Percentiles rank a stretch among this genome's conserved stretches.
These are phyloP conservation scores for Chlorella sp. DNA, from an alignment of 139 green algal genomes.

Conservation along the genomic window DNA sequence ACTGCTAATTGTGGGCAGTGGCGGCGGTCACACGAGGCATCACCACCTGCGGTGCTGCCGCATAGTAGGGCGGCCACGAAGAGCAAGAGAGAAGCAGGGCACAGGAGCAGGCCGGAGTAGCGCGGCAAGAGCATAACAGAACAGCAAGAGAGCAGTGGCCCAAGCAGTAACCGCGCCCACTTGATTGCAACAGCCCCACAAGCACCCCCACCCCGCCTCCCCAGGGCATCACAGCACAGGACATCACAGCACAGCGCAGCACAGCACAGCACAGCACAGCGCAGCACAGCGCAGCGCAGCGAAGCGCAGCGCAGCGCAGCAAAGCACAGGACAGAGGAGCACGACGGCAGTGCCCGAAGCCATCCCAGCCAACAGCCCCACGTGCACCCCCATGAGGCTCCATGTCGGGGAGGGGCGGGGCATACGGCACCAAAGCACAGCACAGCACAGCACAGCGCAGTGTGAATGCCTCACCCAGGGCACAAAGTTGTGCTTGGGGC, in stretches of 20 bases:
- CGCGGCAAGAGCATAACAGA: too few relatives aligned
- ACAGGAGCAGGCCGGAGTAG: too few relatives aligned
- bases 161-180: not conserved
- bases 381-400: too few relatives aligned
- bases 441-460: not conserved
- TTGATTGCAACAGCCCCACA: not conserved
- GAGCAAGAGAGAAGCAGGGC: not conserved
- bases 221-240: too few relatives aligned
- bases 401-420: not conserved
- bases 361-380: not conserved
- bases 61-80: not conserved
- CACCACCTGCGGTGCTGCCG: not conserved
- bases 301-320: too few relatives aligned
- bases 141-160: not conserved
- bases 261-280: too few relatives aligned
- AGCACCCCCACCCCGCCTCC: not conserved
- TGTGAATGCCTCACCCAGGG: conserved; percentile 20
- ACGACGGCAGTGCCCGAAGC: not conserved
- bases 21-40: not conserved
- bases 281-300: not conserved
- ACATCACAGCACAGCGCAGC: too few relatives aligned
- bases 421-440: too few relatives aligned
- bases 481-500: conserved; percentile 36
- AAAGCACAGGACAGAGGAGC: too few relatives aligned
- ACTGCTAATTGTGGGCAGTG: not conserved